Base-by-base conservation (phyloP, 163 green algal species). In the Volvox carteri region DNA sequence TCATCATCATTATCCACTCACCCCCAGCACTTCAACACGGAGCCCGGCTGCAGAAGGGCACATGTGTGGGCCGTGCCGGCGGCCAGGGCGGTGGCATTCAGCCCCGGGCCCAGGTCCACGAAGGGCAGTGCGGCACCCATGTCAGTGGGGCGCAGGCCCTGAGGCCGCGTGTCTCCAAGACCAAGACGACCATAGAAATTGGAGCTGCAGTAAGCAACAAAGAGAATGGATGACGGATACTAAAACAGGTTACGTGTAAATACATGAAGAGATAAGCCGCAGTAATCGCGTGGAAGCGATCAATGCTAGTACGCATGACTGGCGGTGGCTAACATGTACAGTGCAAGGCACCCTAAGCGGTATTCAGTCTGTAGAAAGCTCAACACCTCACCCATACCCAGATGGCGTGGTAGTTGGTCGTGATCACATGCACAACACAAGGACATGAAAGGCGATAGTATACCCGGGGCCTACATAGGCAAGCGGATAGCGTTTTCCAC, bases 51-150 rank as follows among this genome's bases (percentile, higher is more conserved):
- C 68, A 77, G 68, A 35, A 77, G 4, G 9, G 68, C 68, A 37
- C 68, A 77, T 6, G 68, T 77, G 68, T 77, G 68, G 12, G 35
- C 35, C 9, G 37, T n/a, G 37, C 68, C 68, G 12, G 68, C 68
- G 2, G 68, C 68, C 68, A 77, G 68, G 2, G 68, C 68, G 11
- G 68, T 77, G 68, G 37, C 35, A 35, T 77, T 77, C 5, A 77
- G 68, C 18, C 37, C 68, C 9, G 68, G 68, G 14, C 68, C 68
- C 68, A 77, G 68, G 37, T 77, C 68, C 68, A 77, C 35, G 35
- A 52, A 30, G 37, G 68, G 37, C 68, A 77, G 68, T 33, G 68
- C 9, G 19, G 35, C 68, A 18, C 68, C 68, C 68, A 77, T 77
- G 35, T 54, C 35, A 18, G 19, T 21, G 68, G 6, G 16, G 37